Evolutionary conservation across 2,329 filamentous ascomycete species (phyloP).

Genomic region (Colletotrichum viniferum): DNA sequence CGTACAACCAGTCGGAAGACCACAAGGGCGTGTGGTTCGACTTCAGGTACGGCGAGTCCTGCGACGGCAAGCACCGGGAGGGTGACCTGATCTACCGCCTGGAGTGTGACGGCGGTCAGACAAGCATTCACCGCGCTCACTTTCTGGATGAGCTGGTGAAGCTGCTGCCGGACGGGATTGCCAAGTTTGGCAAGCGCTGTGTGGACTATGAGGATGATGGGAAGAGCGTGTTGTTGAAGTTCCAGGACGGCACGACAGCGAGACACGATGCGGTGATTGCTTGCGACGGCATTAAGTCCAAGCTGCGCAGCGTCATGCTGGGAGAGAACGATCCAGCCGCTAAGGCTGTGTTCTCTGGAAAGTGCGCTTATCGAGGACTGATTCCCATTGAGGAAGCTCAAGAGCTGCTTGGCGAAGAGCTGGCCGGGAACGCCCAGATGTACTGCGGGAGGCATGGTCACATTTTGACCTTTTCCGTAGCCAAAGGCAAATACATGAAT

Average conservation of each 20-base stretch:
- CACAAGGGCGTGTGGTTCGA: conserved; percentile 25
- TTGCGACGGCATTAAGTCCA: conserved; percentile 64
- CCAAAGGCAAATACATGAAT: conserved; percentile 59
- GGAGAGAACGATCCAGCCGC: conserved; percentile 41
- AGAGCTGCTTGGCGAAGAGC: conserved; percentile 46
- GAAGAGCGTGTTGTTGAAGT: conserved; percentile 31
- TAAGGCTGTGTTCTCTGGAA: conserved; percentile 52
- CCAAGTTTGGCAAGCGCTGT: conserved; percentile 32
- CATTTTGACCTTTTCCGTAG: conserved; percentile 63
- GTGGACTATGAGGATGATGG: conserved; percentile 18
- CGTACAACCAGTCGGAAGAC: conserved; percentile 5
- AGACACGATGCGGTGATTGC: conserved; percentile 50
- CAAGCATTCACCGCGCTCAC: conserved; percentile 4
- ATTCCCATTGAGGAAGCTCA: conserved; percentile 56
- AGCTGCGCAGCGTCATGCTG: conserved; percentile 53
- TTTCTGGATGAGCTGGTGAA: conserved; percentile 41
- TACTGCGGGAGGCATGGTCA: conserved; percentile 59
- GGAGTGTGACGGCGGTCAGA: conserved; percentile 3
- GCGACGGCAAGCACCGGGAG: conserved; percentile 3
- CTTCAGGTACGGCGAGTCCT: conserved; percentile 21
- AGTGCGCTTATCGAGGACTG: conserved; percentile 60
- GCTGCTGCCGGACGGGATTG: conserved; percentile 34
- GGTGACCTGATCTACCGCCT: conserved; percentile 7
- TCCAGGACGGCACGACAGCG: conserved; percentile 42
- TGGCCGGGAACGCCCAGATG: conserved; percentile 48